These are phyloP conservation scores for Melampsora americana DNA, from an alignment of 1,284 basidiomycete species.

Conservation along the genomic window DNA sequence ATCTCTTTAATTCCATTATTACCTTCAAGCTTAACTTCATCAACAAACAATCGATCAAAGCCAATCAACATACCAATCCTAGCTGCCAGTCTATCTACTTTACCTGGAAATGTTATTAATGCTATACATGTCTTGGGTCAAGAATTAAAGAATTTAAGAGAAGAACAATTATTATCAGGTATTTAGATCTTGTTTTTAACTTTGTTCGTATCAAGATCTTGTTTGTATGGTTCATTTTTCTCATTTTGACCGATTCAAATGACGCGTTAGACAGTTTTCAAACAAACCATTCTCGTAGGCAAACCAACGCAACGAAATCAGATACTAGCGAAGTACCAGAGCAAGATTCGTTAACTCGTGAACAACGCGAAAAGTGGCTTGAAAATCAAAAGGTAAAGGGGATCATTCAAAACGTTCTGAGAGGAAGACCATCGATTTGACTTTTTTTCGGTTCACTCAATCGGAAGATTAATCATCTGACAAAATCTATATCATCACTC, in stretches of 20 bases:
- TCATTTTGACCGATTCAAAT: not conserved
- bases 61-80: constrained; percentile 25
- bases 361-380: constrained; percentile 42
- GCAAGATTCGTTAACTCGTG: constrained; percentile 5
- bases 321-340: not conserved
- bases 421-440: not conserved
- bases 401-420: not conserved
- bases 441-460: not conserved
- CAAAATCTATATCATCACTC: constrained; percentile 30
- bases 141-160: constrained; percentile 33
- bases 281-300: not conserved
- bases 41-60: not conserved
- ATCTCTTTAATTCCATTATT: constrained; percentile 37
- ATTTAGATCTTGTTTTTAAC: not conserved
- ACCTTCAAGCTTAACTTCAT: constrained; percentile 9
- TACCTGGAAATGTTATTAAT: constrained; percentile 38
- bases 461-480: constrained; percentile 36
- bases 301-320: not conserved
- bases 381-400: constrained; percentile 41
- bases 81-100: constrained; percentile 41
- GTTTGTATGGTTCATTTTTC: not conserved
- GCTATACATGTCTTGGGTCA: constrained; percentile 36
- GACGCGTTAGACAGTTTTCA: not conserved
- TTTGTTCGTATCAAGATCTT: not conserved
- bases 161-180: constrained; percentile 29